Percentiles rank a stretch among this genome's conserved stretches.
Conservation (phyloP, 2,329 filamentous ascomycete species). For the Alternaria triticimaculans region DNA sequence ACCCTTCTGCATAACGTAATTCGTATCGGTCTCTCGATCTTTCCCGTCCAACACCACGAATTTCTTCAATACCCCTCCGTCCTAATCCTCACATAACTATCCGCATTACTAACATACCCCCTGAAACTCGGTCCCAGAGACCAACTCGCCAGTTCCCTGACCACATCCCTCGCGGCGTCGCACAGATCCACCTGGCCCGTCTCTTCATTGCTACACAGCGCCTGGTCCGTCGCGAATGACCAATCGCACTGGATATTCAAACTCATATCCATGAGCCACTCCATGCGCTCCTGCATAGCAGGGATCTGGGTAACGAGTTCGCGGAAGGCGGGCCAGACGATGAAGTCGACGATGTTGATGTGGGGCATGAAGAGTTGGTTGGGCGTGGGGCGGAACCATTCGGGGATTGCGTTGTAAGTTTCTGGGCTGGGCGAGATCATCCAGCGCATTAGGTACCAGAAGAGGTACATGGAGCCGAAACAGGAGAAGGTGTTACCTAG, state of each 20-base stretch:
- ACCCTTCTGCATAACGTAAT: not conserved
- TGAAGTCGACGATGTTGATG: conserved; percentile 29
- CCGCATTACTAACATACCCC: conserved; percentile 32
- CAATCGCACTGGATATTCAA: conserved; percentile 26
- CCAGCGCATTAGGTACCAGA: conserved; percentile 35
- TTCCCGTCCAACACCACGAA: not conserved
- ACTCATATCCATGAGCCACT: conserved; percentile 33
- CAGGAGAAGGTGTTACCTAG: conserved; percentile 34
- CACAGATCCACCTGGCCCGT: conserved; percentile 26
- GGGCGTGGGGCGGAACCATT: conserved; percentile 34
- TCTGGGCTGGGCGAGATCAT: conserved; percentile 33
- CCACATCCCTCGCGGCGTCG: conserved; percentile 16
- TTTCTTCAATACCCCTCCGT: conserved; percentile 19
- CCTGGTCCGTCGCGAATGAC: conserved; percentile 17
- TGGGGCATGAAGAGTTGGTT: conserved; percentile 38
- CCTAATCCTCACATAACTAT: conserved; percentile 31
- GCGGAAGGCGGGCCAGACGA: conserved; percentile 34
- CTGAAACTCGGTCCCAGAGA: conserved; percentile 30
- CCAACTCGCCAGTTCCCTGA: conserved; percentile 27
- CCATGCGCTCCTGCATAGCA: conserved; percentile 33
- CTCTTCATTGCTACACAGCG: conserved; percentile 12
- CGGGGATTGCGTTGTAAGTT: conserved; percentile 30
- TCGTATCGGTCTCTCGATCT: not conserved
- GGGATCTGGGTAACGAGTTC: conserved; percentile 33
- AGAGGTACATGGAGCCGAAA: conserved; percentile 30